A percentile compares a stretch with the other conserved stretches of the same genome.
Evolutionary conservation across 148 eudicot genomes (phyloP).

Genomic region (Selenicereus undatus): DNA sequence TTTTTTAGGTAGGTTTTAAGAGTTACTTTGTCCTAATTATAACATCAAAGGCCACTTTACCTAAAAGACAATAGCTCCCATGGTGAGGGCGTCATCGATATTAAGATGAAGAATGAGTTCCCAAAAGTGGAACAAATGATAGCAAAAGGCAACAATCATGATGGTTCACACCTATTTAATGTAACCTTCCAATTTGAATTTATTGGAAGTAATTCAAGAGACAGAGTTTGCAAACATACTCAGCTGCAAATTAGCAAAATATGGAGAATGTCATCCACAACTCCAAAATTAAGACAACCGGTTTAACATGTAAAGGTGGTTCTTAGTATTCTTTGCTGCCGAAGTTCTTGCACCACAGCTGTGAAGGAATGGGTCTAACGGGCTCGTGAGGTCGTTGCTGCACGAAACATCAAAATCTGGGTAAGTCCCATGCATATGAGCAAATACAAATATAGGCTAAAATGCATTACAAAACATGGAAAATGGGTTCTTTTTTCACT

Average conservation of each 20-base stretch:
- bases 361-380: slow-evolving; percentile 89
- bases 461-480: slow-evolving; percentile 1
- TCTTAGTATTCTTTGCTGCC: slow-evolving; percentile 75
- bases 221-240: slow-evolving; percentile 14
- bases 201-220: slow-evolving; percentile 25
- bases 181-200: slow-evolving; percentile 19
- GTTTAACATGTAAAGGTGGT: slow-evolving; percentile 16
- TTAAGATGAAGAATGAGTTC: too few relatives aligned
- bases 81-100: too few relatives aligned
- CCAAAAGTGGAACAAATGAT: not conserved
- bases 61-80: too few relatives aligned
- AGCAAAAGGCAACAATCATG: not conserved
- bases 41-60: too few relatives aligned
- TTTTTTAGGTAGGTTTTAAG: too few relatives aligned
- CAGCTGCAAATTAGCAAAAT: slow-evolving; percentile 15
- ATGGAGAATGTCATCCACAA: slow-evolving; percentile 7
- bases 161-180: not conserved
- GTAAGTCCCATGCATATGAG: slow-evolving; percentile 3
- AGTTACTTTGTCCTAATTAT: too few relatives aligned
- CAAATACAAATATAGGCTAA: not conserved
- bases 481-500: not conserved
- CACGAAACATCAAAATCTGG: slow-evolving; percentile 28
- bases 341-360: slow-evolving; percentile 99
- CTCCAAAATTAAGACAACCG: slow-evolving; percentile 15
- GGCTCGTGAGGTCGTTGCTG: slow-evolving; percentile 97